phyloP scores from a whole-genome alignment of 2,329 filamentous ascomycete species.

The Kalaharituber pfeilii region DNA sequence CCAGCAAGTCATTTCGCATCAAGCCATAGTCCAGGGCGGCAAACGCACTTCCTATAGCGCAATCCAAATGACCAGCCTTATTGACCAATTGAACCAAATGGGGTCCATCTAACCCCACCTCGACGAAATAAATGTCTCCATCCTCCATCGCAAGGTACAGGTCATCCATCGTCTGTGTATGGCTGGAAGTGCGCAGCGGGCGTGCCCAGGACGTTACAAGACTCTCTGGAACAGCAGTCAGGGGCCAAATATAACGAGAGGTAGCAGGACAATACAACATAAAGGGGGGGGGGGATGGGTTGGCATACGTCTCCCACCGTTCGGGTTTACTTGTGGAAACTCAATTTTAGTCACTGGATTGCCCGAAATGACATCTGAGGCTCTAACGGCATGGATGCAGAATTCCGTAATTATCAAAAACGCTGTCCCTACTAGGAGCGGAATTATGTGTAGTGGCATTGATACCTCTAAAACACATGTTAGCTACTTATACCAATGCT shows the following conservation, averaged over 20 bases:
- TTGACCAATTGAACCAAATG: slow-evolving; percentile 39
- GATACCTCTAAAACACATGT: slow-evolving; percentile 26
- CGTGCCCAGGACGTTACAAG: slow-evolving; percentile 76
- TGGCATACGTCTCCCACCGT: neutral
- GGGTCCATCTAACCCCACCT: slow-evolving; percentile 40
- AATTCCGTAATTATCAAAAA: slow-evolving; percentile 51
- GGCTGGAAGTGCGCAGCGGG: slow-evolving; percentile 48
- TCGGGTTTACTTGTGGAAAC: slow-evolving; percentile 32
- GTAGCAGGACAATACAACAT: neutral
- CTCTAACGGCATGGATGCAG: slow-evolving; percentile 35
- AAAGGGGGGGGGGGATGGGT: neutral
- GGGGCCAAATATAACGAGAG: slow-evolving; percentile 31
- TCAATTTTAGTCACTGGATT: slow-evolving; percentile 33
- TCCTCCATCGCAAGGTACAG: slow-evolving; percentile 82
- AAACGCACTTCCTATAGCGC: slow-evolving; percentile 67
- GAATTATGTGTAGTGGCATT: slow-evolving; percentile 53
- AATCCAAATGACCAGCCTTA: slow-evolving; percentile 47
- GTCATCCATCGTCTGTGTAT: slow-evolving; percentile 50
- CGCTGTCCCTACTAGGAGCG: slow-evolving; percentile 50
- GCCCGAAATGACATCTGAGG: slow-evolving; percentile 26
- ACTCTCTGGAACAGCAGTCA: slow-evolving; percentile 29
- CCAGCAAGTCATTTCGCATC: slow-evolving; percentile 47
- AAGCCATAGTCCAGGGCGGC: slow-evolving; percentile 38
- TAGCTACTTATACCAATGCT: neutral
- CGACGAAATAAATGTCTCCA: slow-evolving; percentile 56